Evolutionary conservation across 805 yeast genomes (phyloP).

Genomic region (Saturnispora quitensis): DNA sequence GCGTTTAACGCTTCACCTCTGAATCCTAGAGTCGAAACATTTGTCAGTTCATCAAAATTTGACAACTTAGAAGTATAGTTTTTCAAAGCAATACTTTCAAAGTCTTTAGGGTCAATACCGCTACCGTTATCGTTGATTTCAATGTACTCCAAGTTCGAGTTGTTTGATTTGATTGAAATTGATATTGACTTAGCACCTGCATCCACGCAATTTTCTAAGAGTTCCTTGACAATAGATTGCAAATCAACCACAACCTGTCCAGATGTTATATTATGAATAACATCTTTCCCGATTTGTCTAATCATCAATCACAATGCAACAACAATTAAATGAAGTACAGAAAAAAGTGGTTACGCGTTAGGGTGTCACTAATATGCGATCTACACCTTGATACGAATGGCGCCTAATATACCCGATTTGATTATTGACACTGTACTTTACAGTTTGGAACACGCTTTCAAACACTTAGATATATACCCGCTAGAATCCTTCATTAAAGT

Average conservation of each 20-base stretch:
- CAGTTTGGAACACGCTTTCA: constrained; percentile 40
- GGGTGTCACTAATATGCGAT: not conserved
- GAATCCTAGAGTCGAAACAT: constrained; percentile 56
- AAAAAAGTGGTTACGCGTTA: not conserved
- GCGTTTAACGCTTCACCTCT: constrained; percentile 79
- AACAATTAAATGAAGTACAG: not conserved
- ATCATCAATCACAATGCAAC: not conserved
- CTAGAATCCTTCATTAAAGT: constrained; percentile 35
- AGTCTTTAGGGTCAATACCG: constrained; percentile 51
- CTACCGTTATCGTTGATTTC: constrained; percentile 62
- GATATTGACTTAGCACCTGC: constrained; percentile 65
- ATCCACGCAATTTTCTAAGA: constrained; percentile 81
- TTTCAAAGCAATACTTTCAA: constrained; percentile 44
- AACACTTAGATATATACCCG: constrained; percentile 46
- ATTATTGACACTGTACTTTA: constrained; percentile 1
- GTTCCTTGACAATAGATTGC: constrained; percentile 70
- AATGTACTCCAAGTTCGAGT: constrained; percentile 44
- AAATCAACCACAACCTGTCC: constrained; percentile 89
- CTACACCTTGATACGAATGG: not conserved
- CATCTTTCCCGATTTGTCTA: constrained; percentile 22
- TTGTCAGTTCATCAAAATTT: constrained; percentile 43
- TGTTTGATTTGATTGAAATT: constrained; percentile 41
- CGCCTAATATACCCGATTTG: constrained; percentile 3
- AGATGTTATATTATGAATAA: constrained; percentile 72
- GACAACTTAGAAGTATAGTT: constrained; percentile 61